Evolutionary conservation across 805 yeast genomes (phyloP), one percentile per base, ranked within the genome.

Genomic region (Candida andamanensis): DNA sequence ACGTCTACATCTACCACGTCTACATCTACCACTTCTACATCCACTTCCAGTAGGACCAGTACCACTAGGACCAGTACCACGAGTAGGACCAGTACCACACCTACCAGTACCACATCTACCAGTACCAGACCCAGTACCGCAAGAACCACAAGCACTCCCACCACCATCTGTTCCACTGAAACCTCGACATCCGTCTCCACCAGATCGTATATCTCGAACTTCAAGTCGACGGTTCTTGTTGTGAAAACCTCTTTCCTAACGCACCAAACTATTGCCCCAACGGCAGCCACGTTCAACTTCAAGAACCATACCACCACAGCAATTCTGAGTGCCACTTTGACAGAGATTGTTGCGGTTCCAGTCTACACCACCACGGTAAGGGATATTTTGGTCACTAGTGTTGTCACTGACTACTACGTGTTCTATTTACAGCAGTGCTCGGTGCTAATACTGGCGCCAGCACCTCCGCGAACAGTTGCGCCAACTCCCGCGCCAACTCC

Each of bases 151-250:
- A n/a, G 27, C 19, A 24, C 26, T 22, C 9, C 34, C 5, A 17
- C 37, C 19, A 24, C 26, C 27, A 12, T 35, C 17, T 14, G 34
- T 19, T 31, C 35, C 20, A 17, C 32, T 15, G 17, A 27, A 13
- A 25, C 27, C 6, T 24, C 39, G 11, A 36, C 33, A 3, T 21
- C 23, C 15, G 29, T 28, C 24, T 36, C 32, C 15, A 10, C 21
- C 15, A 15, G 6, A 14, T 24, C 40, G 20, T 30, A 25, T 15
- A 15, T 27, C 35, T 13, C 28, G 24, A 28, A 20, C 24, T 24
- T 26, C 17, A 26, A 24, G 11, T 28, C 31, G 15, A 21, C 35
- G 3, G 25, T 26, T 18, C 15, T 28, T n/a, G 17, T 23, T 5
- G n/a, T 18, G 18, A 23, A 15, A 15, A 28, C 22, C 26, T 17